Evolutionary conservation across 2,329 filamentous ascomycete species (phyloP).

Genomic region (Neospermospora avenae): DNA sequence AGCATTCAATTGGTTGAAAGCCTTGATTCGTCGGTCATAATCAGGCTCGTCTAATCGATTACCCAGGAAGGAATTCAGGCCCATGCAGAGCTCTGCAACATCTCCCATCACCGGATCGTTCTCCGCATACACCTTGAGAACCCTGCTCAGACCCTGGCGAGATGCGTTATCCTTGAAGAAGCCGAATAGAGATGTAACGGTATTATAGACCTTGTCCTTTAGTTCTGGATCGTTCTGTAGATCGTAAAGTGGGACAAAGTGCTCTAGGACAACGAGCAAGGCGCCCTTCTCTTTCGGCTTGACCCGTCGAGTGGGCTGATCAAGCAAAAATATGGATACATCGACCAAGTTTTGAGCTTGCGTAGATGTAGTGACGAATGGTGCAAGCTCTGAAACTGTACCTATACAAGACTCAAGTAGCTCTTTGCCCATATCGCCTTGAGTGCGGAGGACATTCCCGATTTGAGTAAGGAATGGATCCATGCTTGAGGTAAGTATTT

Average conservation of each 20-base stretch:
- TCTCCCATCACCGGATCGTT: conserved; percentile 58
- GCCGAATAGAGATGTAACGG: conserved; percentile 77
- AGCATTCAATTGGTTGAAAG: conserved; percentile 70
- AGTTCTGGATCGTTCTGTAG: conserved; percentile 54
- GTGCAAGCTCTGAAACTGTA: conserved; percentile 72
- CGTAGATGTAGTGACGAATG: conserved; percentile 62
- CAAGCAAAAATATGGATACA: conserved; percentile 76
- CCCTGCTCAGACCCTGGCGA: conserved; percentile 68
- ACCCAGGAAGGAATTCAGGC: conserved; percentile 75
- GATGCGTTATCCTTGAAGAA: conserved; percentile 84
- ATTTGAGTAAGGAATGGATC: conserved; percentile 64
- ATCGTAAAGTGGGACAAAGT: conserved; percentile 69
- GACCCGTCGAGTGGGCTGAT: conserved; percentile 80
- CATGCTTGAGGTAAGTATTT: conserved; percentile 55
- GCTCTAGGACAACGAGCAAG: conserved; percentile 74
- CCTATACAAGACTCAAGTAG: conserved; percentile 77
- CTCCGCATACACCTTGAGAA: conserved; percentile 67
- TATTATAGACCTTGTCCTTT: conserved; percentile 65
- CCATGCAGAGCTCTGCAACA: conserved; percentile 67
- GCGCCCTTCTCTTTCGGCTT: conserved; percentile 79
- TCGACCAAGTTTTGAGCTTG: conserved; percentile 76
- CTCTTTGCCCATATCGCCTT: conserved; percentile 60
- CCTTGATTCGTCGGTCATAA: conserved; percentile 75
- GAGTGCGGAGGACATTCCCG: conserved; percentile 60
- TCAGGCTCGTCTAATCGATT: conserved; percentile 80